Evolutionary conservation across 192 early-diverging fungal species (phyloP), one percentile per base, ranked within the genome.

Genomic region (Tieghemiomyces parasiticus): DNA sequence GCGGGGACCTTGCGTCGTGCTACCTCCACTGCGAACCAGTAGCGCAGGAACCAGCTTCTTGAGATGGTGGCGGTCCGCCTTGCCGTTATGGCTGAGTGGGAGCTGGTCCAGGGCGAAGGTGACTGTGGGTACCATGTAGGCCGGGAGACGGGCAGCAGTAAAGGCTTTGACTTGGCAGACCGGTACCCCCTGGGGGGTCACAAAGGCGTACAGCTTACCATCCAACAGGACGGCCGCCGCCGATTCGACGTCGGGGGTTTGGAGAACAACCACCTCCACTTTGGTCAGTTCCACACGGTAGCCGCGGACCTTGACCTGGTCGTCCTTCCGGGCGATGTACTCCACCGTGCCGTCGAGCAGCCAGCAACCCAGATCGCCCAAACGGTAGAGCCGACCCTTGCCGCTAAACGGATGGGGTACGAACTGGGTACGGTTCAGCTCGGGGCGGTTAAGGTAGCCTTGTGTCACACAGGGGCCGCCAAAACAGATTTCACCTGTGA

Each of bases 401-500:
- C 38, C 38, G 16, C 8, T 42, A 16, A 42, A 42, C 8, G 38
- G 38, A 16, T 42, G 6, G 38, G 6, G 8, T 10, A 42, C 16
- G 16, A 42, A 42, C 38, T 6, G 6, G 38, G 38, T 42, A 16
- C 6, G 38, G 16, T 42, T 42, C 16, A 42, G 38, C 6, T 42
- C 38, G 38, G 38, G 38, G 8, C 38, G 38, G 38, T 42, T 42
- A 42, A 42, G 6, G 38, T 42, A 42, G 8, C 38, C 38, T 6
- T 16, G 16, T 6, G 8, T 42, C 8, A 42, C 38, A 6, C 38
- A 6, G 38, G 16, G 8, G 16, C 38, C 22, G 25, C 61, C 66
- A 49, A 68, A 64, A 42, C 62, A 64, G 4, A 73, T 35, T 48
- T 73, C 70, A 0, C 70, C 70, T 8, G 51, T 49, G 19, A 47